These are phyloP conservation scores for Fusarium buharicum DNA, from an alignment of 2,329 filamentous ascomycete species.

Conservation along the genomic window DNA sequence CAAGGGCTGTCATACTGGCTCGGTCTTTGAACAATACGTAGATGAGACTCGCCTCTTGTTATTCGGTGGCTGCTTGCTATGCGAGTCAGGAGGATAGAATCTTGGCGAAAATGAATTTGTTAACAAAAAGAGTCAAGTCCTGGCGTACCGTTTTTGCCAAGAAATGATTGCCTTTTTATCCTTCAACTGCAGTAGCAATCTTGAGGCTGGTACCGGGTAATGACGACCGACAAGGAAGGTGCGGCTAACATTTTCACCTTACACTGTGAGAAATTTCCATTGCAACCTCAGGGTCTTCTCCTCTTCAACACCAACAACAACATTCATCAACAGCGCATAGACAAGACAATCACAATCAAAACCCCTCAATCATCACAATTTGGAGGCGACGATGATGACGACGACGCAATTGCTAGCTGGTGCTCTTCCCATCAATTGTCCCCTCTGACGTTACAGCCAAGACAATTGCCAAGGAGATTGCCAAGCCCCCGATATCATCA, in stretches of 20 bases:
- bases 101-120: constrained; percentile 14
- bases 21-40: not conserved
- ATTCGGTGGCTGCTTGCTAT: constrained; percentile 12
- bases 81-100: not conserved
- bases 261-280: too few species aligned
- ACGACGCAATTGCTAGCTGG: constrained; percentile 5
- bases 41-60: constrained; percentile 19
- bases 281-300: too few species aligned
- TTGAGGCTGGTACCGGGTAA: not conserved
- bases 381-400: constrained; percentile 11
- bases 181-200: not conserved
- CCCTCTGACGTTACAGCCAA: constrained; percentile 28
- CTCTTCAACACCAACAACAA: not conserved
- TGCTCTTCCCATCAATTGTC: constrained; percentile 11
- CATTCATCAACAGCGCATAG: too few species aligned
- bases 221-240: constrained; percentile 3
- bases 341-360: not conserved
- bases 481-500: constrained; percentile 13
- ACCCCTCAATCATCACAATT: not conserved
- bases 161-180: not conserved
- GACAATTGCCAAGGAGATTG: constrained; percentile 23
- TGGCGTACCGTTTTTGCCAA: constrained; percentile 23
- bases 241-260: not conserved
- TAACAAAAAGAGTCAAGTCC: constrained; percentile 11
- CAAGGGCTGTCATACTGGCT: not conserved